phyloP scores from a whole-genome alignment of 345 rosid species.

The Ailanthus altissimus region DNA sequence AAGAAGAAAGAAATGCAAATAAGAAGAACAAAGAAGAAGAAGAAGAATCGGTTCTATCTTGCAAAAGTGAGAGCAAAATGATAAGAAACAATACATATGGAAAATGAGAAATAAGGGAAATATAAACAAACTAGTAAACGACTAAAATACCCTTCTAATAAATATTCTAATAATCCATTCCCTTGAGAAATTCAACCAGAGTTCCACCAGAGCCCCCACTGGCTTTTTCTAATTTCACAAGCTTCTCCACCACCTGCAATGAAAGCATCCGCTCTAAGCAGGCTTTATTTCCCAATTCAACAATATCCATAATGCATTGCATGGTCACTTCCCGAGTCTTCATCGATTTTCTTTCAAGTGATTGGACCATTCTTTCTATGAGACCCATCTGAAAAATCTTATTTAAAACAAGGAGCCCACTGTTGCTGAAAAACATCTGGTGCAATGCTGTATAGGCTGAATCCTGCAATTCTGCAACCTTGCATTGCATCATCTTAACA shows the following conservation, averaged over 20 bases:
- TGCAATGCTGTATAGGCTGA: slow-evolving; percentile 32
- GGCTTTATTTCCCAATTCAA: slow-evolving; percentile 28
- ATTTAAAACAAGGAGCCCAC: slow-evolving; percentile 31
- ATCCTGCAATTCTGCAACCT: slow-evolving; percentile 31
- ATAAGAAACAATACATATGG: no score
- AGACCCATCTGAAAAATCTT: slow-evolving; percentile 25
- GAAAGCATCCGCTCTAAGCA: slow-evolving; percentile 27
- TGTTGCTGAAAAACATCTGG: slow-evolving; percentile 30
- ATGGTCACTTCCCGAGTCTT: slow-evolving; percentile 29
- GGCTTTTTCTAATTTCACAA: slow-evolving; percentile 27
- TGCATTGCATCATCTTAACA: slow-evolving; percentile 37
- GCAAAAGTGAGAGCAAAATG: no score
- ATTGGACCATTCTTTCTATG: slow-evolving; percentile 20
- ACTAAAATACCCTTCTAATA: no score
- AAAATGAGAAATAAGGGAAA: no score
- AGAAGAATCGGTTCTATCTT: no score
- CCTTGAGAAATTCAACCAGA: slow-evolving; percentile 31
- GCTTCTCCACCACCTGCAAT: slow-evolving; percentile 34
- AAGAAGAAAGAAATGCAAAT: no score
- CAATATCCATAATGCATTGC: slow-evolving; percentile 33
- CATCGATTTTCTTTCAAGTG: slow-evolving; percentile 25
- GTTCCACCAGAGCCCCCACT: slow-evolving; percentile 27
- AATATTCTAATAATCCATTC: no score
- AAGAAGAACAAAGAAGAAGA: no score
- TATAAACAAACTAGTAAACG: no score